Conservation (phyloP, 139 green algal genomes). For the Chlorella sp. region DNA sequence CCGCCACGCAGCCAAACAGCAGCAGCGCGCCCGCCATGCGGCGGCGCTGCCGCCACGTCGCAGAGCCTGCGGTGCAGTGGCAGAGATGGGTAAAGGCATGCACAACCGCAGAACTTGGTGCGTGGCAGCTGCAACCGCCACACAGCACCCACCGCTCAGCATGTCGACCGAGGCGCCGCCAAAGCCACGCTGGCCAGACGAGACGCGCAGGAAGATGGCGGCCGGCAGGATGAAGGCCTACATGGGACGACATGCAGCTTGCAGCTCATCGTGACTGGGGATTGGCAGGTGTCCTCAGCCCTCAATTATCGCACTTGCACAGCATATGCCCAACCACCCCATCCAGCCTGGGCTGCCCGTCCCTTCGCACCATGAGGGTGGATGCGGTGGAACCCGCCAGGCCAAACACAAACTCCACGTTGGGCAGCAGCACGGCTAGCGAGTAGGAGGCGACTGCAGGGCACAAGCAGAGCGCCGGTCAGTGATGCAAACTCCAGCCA, state of each 20-base stretch:
- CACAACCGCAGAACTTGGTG: too few relatives aligned
- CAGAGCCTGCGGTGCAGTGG: slow-evolving; percentile 17
- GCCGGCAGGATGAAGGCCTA: slow-evolving; percentile 77
- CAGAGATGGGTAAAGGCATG: too few relatives aligned
- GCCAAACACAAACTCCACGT: slow-evolving; percentile 90
- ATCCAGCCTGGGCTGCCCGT: too few relatives aligned
- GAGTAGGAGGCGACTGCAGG: slow-evolving; percentile 20
- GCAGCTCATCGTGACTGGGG: too few relatives aligned
- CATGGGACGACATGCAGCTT: too few relatives aligned
- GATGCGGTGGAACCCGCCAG: slow-evolving; percentile 82
- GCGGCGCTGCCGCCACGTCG: slow-evolving; percentile 42
- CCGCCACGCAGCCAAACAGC: slow-evolving; percentile 73
- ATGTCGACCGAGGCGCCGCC: slow-evolving; percentile 17
- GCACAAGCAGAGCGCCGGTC: neutral
- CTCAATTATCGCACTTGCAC: too few relatives aligned
- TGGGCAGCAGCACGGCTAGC: slow-evolving; percentile 69
- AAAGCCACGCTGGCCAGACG: slow-evolving; percentile 12
- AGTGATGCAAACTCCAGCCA: too few relatives aligned
- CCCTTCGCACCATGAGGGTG: slow-evolving; percentile 57
- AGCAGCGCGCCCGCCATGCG: slow-evolving; percentile 70
- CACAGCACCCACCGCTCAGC: slow-evolving; percentile 4
- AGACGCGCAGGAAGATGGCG: slow-evolving; percentile 66
- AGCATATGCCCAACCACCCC: too few relatives aligned
- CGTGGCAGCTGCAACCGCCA: too few relatives aligned
- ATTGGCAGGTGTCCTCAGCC: too few relatives aligned